Evolutionary conservation across 148 eudicot species (phyloP).

Genomic region (Nepenthes gracilis): DNA sequence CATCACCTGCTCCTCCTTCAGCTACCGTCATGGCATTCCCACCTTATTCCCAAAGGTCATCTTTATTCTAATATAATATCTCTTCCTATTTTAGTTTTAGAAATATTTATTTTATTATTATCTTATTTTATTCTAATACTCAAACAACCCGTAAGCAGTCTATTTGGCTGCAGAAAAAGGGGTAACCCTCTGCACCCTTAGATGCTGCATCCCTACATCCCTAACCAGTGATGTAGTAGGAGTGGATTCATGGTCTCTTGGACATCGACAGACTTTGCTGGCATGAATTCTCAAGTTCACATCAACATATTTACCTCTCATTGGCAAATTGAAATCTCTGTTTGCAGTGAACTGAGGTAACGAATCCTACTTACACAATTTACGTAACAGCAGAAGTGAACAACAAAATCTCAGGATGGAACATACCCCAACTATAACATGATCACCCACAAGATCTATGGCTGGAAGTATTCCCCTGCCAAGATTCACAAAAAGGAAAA

Average conservation of each 20-base stretch:
- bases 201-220: no score
- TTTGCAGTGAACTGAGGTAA: background rate
- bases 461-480: conserved; percentile 89
- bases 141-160: no score
- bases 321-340: no score
- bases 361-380: background rate
- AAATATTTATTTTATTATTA: no score
- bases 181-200: no score
- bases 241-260: background rate
- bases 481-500: background rate
- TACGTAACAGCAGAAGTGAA: background rate
- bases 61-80: no score
- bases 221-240: background rate
- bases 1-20: no score
- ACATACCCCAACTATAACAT: conserved; percentile 76
- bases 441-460: conserved; percentile 40
- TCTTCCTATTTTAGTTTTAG: background rate
- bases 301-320: no score
- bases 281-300: background rate
- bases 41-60: no score
- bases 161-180: no score
- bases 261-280: background rate
- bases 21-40: no score
- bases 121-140: no score
- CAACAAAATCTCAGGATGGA: background rate